Conservation (phyloP, 2,329 filamentous ascomycete species). For the Neodidymelliopsis sp. region DNA sequence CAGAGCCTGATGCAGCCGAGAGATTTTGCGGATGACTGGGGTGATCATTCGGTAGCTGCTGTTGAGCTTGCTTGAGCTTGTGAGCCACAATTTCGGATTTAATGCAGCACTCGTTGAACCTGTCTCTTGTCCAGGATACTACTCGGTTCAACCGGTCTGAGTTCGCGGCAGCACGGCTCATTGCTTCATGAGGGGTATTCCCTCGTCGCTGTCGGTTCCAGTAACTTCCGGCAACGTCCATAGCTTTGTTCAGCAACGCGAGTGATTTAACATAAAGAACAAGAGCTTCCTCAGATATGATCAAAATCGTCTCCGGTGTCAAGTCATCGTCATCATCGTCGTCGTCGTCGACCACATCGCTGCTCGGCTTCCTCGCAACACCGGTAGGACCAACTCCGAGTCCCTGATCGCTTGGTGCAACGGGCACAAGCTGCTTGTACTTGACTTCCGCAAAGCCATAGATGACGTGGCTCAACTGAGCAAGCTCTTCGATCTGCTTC, state of each 20-base stretch:
- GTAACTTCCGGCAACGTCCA: conserved; percentile 94
- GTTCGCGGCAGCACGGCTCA: conserved; percentile 50
- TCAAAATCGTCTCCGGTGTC: conserved; percentile 83
- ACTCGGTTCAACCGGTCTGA: conserved; percentile 84
- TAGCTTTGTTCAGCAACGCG: conserved; percentile 87
- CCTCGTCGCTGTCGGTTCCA: conserved; percentile 78
- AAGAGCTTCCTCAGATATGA: conserved; percentile 90
- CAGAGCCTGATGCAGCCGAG: conserved; percentile 64
- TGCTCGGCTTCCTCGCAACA: conserved; percentile 45
- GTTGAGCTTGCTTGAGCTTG: conserved; percentile 86
- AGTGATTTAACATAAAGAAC: conserved; percentile 96
- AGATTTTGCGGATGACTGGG: conserved; percentile 85
- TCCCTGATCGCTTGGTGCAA: conserved; percentile 77
- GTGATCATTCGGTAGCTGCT: conserved; percentile 81
- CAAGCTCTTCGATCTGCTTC: conserved; percentile 87
- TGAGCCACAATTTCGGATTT: conserved; percentile 94
- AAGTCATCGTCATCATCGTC: conserved; percentile 69
- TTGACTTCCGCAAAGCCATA: conserved; percentile 99
- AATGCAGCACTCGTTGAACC: conserved; percentile 96
- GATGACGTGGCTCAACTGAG: conserved; percentile 92
- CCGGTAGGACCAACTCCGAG: conserved; percentile 66
- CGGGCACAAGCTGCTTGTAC: conserved; percentile 93
- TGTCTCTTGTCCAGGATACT: conserved; percentile 91
- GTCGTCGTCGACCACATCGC: conserved; percentile 59
- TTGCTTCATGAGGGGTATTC: conserved; percentile 60